Evolutionary conservation across 2,329 filamentous ascomycete species (phyloP), one percentile per base, ranked within the genome.

Genomic region (Penicillium decumbens): DNA sequence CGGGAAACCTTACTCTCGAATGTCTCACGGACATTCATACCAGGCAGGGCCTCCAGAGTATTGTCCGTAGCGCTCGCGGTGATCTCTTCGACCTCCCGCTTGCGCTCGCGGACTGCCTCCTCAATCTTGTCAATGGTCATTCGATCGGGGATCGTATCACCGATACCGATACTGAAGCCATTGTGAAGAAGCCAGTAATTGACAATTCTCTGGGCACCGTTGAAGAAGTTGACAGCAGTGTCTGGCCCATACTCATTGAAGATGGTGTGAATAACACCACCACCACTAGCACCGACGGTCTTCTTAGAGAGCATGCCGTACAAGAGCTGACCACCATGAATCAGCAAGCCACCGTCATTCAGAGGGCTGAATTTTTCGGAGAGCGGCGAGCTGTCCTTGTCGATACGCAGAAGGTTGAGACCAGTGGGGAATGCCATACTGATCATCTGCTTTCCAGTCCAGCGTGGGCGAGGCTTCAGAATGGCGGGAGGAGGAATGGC

Each of bases 11-110:
- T 92, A 75, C 88, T 95, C 74, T 99, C 93, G 67, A 99, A 98
- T 0, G 93, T 97, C 67, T 95, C 90, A 77, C 95, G 88, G 52
- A 98, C 87, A 58, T 95, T 98, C 91, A 98, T 96, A 81, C 93
- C 93, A 38, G 93, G 93, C 46, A 93, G 75, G n/a, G 91, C 83
- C 70, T 99, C 93, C 41, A 98, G 82, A 61, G 85, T 78, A 69
- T 97, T 95, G 43, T 84, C 83, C 3, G 91, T 95, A 1, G 95
- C 95, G 65, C 82, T 77, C 5, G 78, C 77, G 8, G 91, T 93
- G 50, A 95, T 81, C 2, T 79, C 74, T 38, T 84, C 82, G 49
- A 98, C 91, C 59, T 91, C 83, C 0, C 77, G 77, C 77, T 98
- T 98, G 63, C 95, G 84, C 35, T 81, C 79, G 24, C 87, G 80